Conservation (phyloP, 2,329 filamentous ascomycete genomes). For the Amylocarpus encephaloides region DNA sequence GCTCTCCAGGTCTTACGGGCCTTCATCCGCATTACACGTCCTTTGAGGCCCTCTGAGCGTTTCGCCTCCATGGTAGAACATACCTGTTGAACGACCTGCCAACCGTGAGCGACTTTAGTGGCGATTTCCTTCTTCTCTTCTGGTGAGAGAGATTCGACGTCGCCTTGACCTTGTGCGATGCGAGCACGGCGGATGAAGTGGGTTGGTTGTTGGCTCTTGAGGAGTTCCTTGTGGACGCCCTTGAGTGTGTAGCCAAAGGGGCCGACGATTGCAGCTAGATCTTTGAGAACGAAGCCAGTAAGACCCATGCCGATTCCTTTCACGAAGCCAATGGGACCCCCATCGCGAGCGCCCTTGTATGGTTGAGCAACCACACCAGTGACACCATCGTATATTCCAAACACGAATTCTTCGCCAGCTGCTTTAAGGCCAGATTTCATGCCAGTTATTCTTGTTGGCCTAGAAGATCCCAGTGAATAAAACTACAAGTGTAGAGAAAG, state of each 20-base stretch:
- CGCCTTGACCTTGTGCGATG: constrained; percentile 51
- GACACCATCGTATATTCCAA: constrained; percentile 59
- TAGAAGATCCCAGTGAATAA: constrained; percentile 18
- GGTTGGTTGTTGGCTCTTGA: constrained; percentile 46
- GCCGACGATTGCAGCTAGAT: constrained; percentile 54
- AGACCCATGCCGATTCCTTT: constrained; percentile 54
- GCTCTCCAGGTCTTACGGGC: constrained; percentile 38
- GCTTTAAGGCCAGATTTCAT: constrained; percentile 57
- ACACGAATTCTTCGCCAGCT: constrained; percentile 54
- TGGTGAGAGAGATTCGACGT: constrained; percentile 33
- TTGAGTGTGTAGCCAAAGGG: constrained; percentile 58
- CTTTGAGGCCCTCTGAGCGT: constrained; percentile 21
- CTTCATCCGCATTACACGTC: constrained; percentile 31
- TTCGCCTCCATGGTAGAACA: constrained; percentile 36
- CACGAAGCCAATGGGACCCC: constrained; percentile 47
- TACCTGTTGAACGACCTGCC: constrained; percentile 38
- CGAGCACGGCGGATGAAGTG: constrained; percentile 50
- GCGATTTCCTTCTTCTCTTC: constrained; percentile 29
- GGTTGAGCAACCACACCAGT: constrained; percentile 58
- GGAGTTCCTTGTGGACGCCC: constrained; percentile 54
- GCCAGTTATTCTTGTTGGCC: constrained; percentile 56
- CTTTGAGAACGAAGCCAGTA: constrained; percentile 58
- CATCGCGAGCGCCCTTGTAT: constrained; percentile 48
- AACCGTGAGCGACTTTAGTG: constrained; percentile 36
- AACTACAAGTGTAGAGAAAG: background rate